Evolutionary conservation across 169 alveolate genomes (phyloP), one percentile per base, ranked within the genome.

Genomic region (Plasmodium cynomolgi): DNA sequence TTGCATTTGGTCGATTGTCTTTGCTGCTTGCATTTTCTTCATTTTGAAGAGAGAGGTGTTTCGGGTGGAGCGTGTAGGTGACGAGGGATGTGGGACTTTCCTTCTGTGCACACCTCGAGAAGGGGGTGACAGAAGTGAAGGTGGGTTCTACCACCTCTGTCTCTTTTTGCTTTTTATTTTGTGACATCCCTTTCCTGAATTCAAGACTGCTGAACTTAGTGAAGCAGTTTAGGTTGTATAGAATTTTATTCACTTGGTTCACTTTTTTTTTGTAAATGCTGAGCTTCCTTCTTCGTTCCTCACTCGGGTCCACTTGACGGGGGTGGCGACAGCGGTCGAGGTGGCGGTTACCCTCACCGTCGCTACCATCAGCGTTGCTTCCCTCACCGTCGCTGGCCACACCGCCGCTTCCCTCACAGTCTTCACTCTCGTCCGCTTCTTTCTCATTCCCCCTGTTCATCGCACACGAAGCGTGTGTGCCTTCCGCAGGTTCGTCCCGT

Each of bases 191-290:
- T 31, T 37, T 75, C 62, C 58, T 77, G 20, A 77, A 34, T n/a
- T 90, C 84, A 80, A 58, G 47, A 68, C 50, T 90, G 39, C 37
- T 90, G 31, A 90, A 90, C 73, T 74, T 41, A 39, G 54, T 90
- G 58, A 80, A 58, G 47, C 71, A 41, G 33, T 80, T 90, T 80
- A 90, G 50, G 26, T 90, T 90, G 47, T 80, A 90, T 9, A 90
- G 44, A 33, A 90, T 90, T 79, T 90, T 79, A 20, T 80, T 62
- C 15, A 90, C 74, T 81, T 90, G 83, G 47, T 71, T 90, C 83
- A 58, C 82, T 50, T 81, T 90, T 82, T 90, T 90, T 90, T 80
- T 90, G 56, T 81, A 73, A 44, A 34, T 73, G 34, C 50, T 44
- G 29, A 33, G 34, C 7, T 84, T 72, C 47, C 47, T 47, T 44